Evolutionary conservation across 1,284 basidiomycete genomes (phyloP), one percentile per base, ranked within the genome.

Genomic region (Trichosporon asahii): DNA sequence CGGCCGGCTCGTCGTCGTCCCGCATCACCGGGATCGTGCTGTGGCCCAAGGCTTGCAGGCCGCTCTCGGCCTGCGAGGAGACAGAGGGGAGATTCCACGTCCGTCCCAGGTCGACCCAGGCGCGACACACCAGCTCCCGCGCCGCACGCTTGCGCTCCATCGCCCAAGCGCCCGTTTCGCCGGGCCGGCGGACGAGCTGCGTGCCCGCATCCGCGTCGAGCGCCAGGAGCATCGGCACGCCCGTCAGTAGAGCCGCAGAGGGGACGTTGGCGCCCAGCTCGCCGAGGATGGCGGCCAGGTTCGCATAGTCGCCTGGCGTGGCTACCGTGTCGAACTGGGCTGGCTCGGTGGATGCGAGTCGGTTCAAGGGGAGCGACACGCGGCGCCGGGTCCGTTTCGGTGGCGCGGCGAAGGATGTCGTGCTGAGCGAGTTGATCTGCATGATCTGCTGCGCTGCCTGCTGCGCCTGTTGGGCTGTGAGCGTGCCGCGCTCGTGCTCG

Each of bases 151-250:
- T 84, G 65, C 90, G 72, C 72, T 84, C 81, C 18, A 78, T 37
- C 0, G 80, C 79, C 75, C 77, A 83, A 2, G 77, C 74, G 4
- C 76, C 76, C 14, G 68, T 31, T 4, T 49, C 46, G 82, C 78
- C 64, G 81, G 83, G 66, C 75, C 80, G 65, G 81, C 76, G 73
- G 33, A 86, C 77, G 46, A 87, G 69, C 77, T 83, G 75, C 76
- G 83, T 73, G 6, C 81, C 80, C 1, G 87, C 86, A 44, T 88
- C 88, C 6, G 79, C 82, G 74, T 93, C 90, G 49, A 98, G 82
- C 0, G 91, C 89, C 35, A 94, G 79, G 46, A 98, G 83, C 90
- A 96, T 95, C 1, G 95, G 95, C 37, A 93, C 85, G 33, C 92
- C 90, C 0, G 90, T 89, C 23, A 94, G 82, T 44, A 96, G 78